Evolutionary conservation across 176 grass and related monocot genomes (phyloP), one percentile per base, ranked within the genome.

Genomic region (Ampelocalamus luodianensis): DNA sequence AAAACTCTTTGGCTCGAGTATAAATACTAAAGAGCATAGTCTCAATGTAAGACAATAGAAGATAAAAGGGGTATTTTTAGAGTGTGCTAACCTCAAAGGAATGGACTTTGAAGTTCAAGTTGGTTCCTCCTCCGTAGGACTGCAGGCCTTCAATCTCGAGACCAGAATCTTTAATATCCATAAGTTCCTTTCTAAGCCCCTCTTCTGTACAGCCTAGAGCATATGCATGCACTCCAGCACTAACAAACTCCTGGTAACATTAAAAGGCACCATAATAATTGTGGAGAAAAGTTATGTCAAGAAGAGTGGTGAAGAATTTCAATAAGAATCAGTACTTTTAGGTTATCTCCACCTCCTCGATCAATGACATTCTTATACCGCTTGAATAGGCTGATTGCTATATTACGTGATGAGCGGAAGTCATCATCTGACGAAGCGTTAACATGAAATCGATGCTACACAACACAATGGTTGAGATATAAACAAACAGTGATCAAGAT

Each of bases 141-240:
- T 77, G 83, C 54, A 95, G 82, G 66, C 81, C 93, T 92, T 94
- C 91, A 67, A 95, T 93, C 85, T 92, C 86, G 14, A 83, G 42
- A 82, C 79, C 93, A 66, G 93, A 96, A 90, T 90, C 93, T 81
- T 86, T 90, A 10, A 98, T 85, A 77, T 92, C 84, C 54, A 91
- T 79, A 85, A 98, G 91, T 85, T 98, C 96, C 74, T 89, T 94
- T 77, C 93, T 94, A 76, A 98, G 80, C 58, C 93, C 93, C 83
- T 98, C 93, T 80, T 94, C 93, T 24, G 96, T 94, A 91, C 96
- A 98, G 6, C 96, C 93, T 62, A 98, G 89, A 48, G 93, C 88
- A 85, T 98, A 98, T 71, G 96, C 93, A 58, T 95, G 93, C 69
- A 94, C 96, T 43, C 93, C 91, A 83, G 93, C 96, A 90, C 56